A percentile compares a stretch with the other conserved stretches of the same genome.
These are phyloP conservation scores for Onygena corvina DNA, from an alignment of 2,329 filamentous ascomycete species.

Conservation along the genomic window DNA sequence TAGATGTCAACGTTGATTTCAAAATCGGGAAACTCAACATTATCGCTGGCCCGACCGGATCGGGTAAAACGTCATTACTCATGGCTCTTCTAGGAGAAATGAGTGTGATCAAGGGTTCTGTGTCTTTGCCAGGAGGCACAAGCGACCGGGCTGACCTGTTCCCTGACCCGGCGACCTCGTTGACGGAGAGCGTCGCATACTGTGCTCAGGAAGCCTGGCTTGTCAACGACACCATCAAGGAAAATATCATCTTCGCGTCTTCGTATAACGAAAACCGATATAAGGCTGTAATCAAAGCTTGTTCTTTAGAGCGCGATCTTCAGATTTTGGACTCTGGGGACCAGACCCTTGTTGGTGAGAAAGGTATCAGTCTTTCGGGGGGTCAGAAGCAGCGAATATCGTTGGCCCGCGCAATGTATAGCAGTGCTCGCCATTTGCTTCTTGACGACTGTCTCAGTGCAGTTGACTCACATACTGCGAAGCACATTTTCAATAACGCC, in stretches of 20 bases:
- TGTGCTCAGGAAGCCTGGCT: constrained; percentile 96
- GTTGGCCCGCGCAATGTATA: constrained; percentile 92
- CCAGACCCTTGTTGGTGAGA: constrained; percentile 88
- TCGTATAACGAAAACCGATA: constrained; percentile 73
- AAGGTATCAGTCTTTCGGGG: constrained; percentile 90
- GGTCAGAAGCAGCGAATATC: constrained; percentile 97
- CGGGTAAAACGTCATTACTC: constrained; percentile 86
- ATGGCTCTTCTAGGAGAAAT: constrained; percentile 97
- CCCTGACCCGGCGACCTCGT: constrained; percentile 66
- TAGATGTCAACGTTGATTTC: constrained; percentile 75
- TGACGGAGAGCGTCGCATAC: constrained; percentile 88
- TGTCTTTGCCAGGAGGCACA: constrained; percentile 73
- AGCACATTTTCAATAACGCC: constrained; percentile 95
- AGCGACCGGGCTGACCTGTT: constrained; percentile 70
- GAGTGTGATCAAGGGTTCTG: constrained; percentile 66
- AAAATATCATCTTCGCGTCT: constrained; percentile 87
- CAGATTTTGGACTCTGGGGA: constrained; percentile 88
- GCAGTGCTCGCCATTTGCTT: constrained; percentile 77
- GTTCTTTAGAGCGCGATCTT: constrained; percentile 79
- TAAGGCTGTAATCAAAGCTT: constrained; percentile 75
- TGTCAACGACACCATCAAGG: constrained; percentile 86
- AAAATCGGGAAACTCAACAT: constrained; percentile 78
- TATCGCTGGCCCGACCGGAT: constrained; percentile 83
- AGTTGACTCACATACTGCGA: constrained; percentile 92
- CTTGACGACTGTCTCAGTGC: constrained; percentile 93